Percentiles rank a stretch among this genome's conserved stretches.
Conservation (phyloP, 352 stramenopile genomes). For the Globisporangium orthogonon region DNA sequence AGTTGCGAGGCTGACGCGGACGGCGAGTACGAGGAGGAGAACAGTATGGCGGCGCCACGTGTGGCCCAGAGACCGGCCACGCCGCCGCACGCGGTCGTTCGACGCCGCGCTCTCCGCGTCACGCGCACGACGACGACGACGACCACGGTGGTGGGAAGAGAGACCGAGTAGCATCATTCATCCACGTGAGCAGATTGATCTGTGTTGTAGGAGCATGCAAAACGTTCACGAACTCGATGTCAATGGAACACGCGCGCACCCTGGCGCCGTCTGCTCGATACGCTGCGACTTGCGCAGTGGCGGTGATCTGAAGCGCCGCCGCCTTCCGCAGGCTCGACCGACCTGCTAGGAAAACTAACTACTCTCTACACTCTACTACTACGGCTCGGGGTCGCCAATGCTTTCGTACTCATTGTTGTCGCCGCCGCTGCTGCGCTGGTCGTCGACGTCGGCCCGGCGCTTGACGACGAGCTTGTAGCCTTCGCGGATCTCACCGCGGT, state of each 20-base stretch:
- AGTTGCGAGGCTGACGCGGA: background rate
- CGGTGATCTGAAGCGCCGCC: no score
- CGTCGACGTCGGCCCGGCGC: conserved; percentile 16
- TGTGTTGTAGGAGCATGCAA: background rate
- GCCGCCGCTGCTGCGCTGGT: background rate
- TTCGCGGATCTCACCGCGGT: conserved; percentile 66
- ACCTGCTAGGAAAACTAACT: background rate
- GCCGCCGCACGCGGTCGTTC: background rate
- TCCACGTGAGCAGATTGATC: no score
- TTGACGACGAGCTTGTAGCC: conserved; percentile 84
- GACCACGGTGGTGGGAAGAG: background rate
- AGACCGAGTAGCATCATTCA: background rate
- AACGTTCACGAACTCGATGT: background rate
- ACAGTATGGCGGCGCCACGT: background rate
- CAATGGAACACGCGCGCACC: background rate
- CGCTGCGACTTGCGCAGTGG: no score
- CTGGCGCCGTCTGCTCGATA: background rate
- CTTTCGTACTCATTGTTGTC: conserved; percentile 23
- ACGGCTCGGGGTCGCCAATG: conserved; percentile 11
- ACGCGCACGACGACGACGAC: background rate
- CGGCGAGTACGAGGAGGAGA: background rate
- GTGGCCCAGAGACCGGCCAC: background rate
- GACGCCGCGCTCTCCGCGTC: background rate
- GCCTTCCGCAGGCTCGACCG: no score
- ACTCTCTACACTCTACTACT: background rate